These are phyloP conservation scores for Leishmania martiniquensis DNA, from an alignment of 208 protist species.

Conservation along the genomic window DNA sequence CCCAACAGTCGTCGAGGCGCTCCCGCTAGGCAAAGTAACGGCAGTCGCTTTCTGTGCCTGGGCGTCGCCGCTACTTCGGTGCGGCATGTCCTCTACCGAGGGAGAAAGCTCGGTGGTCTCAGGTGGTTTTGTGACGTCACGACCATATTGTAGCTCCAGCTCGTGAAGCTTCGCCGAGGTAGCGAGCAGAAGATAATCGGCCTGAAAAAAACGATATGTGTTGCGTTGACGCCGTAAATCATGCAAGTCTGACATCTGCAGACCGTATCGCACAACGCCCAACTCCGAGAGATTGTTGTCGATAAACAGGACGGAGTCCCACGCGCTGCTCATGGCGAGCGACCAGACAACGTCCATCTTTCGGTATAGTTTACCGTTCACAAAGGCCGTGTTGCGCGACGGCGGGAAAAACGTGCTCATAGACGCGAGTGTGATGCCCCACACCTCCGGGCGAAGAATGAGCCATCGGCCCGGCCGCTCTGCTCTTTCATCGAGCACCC, in stretches of 20 bases:
- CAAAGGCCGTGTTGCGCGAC: conserved; percentile 65
- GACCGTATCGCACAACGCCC: conserved; percentile 64
- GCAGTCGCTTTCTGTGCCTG: background rate
- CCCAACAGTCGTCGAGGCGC: background rate
- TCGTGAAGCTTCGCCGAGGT: conserved; percentile 53
- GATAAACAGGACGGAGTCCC: conserved; percentile 87
- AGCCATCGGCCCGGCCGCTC: conserved; percentile 67
- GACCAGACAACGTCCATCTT: conserved; percentile 91
- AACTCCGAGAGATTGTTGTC: conserved; percentile 89
- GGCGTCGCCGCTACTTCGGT: background rate
- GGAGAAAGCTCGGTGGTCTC: background rate
- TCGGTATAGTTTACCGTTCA: conserved; percentile 71
- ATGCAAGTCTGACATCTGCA: conserved; percentile 57
- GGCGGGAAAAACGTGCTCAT: conserved; percentile 68
- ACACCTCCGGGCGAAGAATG: conserved; percentile 67
- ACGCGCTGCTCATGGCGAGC: conserved; percentile 65
- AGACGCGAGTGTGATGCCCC: conserved; percentile 78
- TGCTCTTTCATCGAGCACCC: conserved; percentile 30
- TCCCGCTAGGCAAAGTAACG: background rate
- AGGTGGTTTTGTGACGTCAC: conserved; percentile 41
- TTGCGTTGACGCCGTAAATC: conserved; percentile 43
- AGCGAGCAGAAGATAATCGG: conserved; percentile 61
- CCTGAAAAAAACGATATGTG: conserved; percentile 61
- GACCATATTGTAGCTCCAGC: conserved; percentile 39
- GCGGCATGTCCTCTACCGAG: background rate